A percentile compares a stretch with the other conserved stretches of the same genome.
Conservation (phyloP, 345 rosid genomes). For the Cochlearia excelsa region DNA sequence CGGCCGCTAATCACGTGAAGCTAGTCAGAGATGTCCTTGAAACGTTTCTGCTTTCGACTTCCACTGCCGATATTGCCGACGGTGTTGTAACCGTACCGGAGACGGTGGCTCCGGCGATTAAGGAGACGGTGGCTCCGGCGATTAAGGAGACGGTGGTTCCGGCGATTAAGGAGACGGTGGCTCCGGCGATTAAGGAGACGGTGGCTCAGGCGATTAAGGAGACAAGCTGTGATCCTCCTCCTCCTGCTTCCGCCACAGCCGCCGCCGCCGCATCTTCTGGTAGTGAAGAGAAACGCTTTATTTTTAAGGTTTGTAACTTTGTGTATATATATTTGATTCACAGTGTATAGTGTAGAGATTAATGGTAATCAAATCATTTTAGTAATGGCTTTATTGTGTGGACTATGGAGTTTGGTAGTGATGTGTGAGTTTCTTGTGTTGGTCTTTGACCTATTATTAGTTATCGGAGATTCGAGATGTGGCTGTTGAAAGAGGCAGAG, state of each 20-base stretch:
- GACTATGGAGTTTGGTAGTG: not conserved
- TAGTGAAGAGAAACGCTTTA: conserved; percentile 41
- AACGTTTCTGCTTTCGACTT: conserved; percentile 49
- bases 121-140: conserved; percentile 25
- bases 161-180: not conserved
- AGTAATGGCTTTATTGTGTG: too few relatives aligned
- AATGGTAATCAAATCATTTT: too few relatives aligned
- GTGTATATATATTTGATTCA: not conserved
- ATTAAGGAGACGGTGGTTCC: conserved; percentile 17
- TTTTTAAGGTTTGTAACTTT: conserved; percentile 50
- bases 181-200: too few relatives aligned
- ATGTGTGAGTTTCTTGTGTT: not conserved
- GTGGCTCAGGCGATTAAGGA: conserved; percentile 27
- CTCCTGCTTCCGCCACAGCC: not conserved
- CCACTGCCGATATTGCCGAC: conserved; percentile 27
- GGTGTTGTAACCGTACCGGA: conserved; percentile 8
- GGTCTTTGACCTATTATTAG: conserved; percentile 28
- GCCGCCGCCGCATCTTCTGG: not conserved
- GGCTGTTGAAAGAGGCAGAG: conserved; percentile 44
- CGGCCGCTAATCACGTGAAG: conserved; percentile 38
- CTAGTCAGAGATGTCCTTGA: conserved; percentile 60
- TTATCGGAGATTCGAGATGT: conserved; percentile 56
- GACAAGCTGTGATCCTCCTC: not conserved
- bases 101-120: conserved; percentile 19
- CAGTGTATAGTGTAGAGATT: not conserved